Evolutionary conservation across 2,329 filamentous ascomycete genomes (phyloP), one percentile per base, ranked within the genome.

Genomic region (Fusarium xylarioides): DNA sequence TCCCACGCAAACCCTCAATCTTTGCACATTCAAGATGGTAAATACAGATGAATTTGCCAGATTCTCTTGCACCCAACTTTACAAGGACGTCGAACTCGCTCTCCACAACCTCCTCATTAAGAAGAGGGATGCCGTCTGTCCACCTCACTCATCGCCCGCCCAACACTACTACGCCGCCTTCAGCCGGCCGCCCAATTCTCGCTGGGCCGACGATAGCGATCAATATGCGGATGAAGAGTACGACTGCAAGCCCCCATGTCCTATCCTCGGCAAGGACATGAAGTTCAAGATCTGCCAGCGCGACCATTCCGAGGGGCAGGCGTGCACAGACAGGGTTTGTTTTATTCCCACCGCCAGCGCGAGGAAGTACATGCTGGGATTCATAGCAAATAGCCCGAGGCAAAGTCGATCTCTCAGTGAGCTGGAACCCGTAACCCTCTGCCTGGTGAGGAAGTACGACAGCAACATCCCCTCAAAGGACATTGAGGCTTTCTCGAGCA

Each of bases 111-210:
- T 61, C 30, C 42, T 72, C 15, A 14, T 12, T 2, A 40, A 26
- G 19, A 42, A 37, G 7, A 66, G 63, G 15, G 5, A 21, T 18
- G 16, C 5, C 6, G 2, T 10, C 8, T 34, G 28, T 34, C 42
- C 52, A 5, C 15, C 28, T 19, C 46, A 18, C 37, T 14, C 18
- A 15, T 53, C 58, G 1, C 10, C n/a, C 16, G 15, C n/a, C 5
- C 50, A 63, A 6, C 60, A 23, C 34, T 73, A 70, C 57, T 63
- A 56, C 11, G 37, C 26, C 7, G 23, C 55, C 50, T 54, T 53
- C 34, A 53, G 5, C 11, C 34, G 12, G 6, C 11, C 11, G 7
- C n/a, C n/a, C 3, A 40, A 28, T 26, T 52, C 34, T 19, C 35
- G 43, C 23, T 68, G 63, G 66, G 61, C 38, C 15, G 30, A 23